Evolutionary conservation across 257 asterid genomes (phyloP).

Genomic region (Primulina eburnea): DNA sequence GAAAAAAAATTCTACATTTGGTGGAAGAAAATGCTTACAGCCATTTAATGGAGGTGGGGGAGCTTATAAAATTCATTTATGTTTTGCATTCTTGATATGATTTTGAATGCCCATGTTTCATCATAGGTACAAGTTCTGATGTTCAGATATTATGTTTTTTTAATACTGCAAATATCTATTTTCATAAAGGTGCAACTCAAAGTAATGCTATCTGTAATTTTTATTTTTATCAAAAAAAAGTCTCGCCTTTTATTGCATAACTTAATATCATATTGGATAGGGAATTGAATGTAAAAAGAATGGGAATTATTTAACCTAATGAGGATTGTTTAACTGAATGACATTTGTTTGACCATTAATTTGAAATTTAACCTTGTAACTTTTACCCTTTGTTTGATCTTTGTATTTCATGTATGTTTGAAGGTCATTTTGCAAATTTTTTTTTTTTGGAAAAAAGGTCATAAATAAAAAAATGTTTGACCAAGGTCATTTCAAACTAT

Average conservation of each 20-base stretch:
- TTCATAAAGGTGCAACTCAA: background rate
- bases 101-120: constrained; percentile 2
- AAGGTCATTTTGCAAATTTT: too few species aligned
- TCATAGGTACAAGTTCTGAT: background rate
- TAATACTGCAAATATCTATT: background rate
- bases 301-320: too few species aligned
- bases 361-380: too few species aligned
- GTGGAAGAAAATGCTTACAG: constrained; percentile 82
- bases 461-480: too few species aligned
- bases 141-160: background rate
- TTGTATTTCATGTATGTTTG: too few species aligned
- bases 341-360: too few species aligned
- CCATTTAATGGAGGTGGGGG: constrained; percentile 93
- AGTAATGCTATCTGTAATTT: background rate
- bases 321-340: too few species aligned
- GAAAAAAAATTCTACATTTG: constrained; percentile 39
- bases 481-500: too few species aligned
- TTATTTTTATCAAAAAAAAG: background rate
- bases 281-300: too few species aligned
- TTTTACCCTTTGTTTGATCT: too few species aligned
- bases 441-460: too few species aligned
- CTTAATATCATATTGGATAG: background rate
- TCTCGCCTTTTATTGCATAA: constrained; percentile 6
- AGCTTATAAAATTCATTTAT: background rate
- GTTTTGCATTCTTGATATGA: constrained; percentile 1